Evolutionary conservation across 352 stramenopile species (phyloP).

Genomic region (Thalassiosira mediterranea): DNA sequence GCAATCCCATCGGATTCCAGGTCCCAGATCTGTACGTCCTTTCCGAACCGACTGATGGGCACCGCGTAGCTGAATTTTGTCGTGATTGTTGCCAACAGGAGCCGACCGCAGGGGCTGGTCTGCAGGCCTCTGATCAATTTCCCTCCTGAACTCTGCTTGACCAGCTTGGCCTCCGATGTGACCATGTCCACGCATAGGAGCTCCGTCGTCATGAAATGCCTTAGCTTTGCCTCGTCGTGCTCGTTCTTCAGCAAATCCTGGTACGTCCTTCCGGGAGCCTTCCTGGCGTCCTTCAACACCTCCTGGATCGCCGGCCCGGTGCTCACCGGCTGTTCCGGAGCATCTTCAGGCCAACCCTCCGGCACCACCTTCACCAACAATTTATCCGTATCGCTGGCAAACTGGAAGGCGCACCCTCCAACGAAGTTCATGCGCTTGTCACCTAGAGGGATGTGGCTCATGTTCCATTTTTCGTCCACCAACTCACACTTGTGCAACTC

Average conservation of each 20-base stretch:
- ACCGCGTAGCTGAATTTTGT: slow-evolving; percentile 51
- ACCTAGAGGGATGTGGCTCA: slow-evolving; percentile 17
- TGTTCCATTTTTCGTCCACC: slow-evolving; percentile 19
- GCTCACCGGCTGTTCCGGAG: slow-evolving; percentile 21
- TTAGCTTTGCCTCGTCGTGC: slow-evolving; percentile 45
- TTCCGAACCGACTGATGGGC: slow-evolving; percentile 42
- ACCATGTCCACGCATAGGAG: slow-evolving; percentile 27
- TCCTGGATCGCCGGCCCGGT: slow-evolving; percentile 45
- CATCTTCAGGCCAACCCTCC: not conserved
- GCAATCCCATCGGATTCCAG: slow-evolving; percentile 11
- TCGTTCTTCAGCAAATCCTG: slow-evolving; percentile 58
- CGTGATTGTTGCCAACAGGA: slow-evolving; percentile 23
- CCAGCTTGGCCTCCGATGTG: not conserved
- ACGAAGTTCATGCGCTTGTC: slow-evolving; percentile 49
- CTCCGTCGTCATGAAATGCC: slow-evolving; percentile 42
- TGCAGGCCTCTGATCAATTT: slow-evolving; percentile 27
- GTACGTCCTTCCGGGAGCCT: slow-evolving; percentile 53
- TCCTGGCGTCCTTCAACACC: slow-evolving; percentile 35
- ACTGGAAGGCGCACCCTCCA: slow-evolving; percentile 40
- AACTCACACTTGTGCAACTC: slow-evolving; percentile 50
- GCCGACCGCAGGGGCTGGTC: slow-evolving; percentile 35
- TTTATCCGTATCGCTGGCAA: slow-evolving; percentile 24
- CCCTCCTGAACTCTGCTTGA: slow-evolving; percentile 36
- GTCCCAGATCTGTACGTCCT: slow-evolving; percentile 49
- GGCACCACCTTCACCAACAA: slow-evolving; percentile 43